A percentile compares a stretch with the other conserved stretches of the same genome.
These are phyloP conservation scores for Puccinellia tenuiflora DNA, from an alignment of 176 grass and related monocot genomes.

Conservation along the genomic window DNA sequence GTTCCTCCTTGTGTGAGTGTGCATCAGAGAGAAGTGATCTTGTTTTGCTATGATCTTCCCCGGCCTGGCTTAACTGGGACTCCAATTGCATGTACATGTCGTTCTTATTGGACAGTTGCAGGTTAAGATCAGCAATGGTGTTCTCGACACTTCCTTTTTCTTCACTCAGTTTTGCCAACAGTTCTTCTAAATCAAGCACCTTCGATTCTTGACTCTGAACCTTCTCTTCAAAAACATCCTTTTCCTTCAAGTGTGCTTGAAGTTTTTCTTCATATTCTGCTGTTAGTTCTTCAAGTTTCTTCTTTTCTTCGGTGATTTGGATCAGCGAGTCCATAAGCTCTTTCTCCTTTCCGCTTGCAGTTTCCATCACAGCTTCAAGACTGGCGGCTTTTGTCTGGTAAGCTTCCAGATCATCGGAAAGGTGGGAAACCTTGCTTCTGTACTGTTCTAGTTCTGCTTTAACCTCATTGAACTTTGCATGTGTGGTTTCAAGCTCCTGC, in stretches of 20 bases:
- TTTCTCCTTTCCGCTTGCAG: constrained; percentile 50
- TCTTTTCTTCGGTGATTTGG: constrained; percentile 64
- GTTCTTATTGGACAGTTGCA: constrained; percentile 39
- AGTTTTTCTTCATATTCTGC: constrained; percentile 41
- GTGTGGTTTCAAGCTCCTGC: constrained; percentile 30
- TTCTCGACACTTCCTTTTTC: constrained; percentile 47
- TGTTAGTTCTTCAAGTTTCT: constrained; percentile 46
- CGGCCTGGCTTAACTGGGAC: constrained; percentile 40
- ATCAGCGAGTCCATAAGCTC: constrained; percentile 52
- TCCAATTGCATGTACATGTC: constrained; percentile 46
- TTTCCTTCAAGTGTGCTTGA: constrained; percentile 49
- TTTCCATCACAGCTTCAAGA: constrained; percentile 59
- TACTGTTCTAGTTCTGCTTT: constrained; percentile 38
- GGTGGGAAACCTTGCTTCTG: constrained; percentile 43
- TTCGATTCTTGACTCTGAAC: constrained; percentile 53
- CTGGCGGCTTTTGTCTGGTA: constrained; percentile 52
- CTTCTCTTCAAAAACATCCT: constrained; percentile 47
- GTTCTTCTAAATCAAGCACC: constrained; percentile 44
- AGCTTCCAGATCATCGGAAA: constrained; percentile 45
- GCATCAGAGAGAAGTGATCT: constrained; percentile 55
- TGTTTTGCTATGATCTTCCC: constrained; percentile 48
- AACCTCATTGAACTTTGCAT: constrained; percentile 41
- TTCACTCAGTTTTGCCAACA: constrained; percentile 46
- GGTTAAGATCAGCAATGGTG: constrained; percentile 44
- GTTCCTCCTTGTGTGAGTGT: constrained; percentile 62